These are phyloP conservation scores for Rostrohypoxylon terebratum DNA, from an alignment of 495 filamentous ascomycete species.

Conservation along the genomic window DNA sequence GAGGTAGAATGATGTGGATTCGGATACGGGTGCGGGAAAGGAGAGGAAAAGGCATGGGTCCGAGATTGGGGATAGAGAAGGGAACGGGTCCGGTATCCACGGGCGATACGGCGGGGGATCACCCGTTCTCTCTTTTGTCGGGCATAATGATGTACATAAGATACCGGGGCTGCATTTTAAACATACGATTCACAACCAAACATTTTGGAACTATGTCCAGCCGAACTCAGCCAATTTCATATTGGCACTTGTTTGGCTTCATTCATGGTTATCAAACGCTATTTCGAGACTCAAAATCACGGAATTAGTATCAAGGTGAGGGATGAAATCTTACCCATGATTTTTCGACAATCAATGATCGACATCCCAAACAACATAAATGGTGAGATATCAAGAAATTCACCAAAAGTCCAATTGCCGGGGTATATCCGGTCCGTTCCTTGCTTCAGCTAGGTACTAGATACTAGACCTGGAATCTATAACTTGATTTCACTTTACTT, in stretches of 20 bases:
- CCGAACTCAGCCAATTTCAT: too few relatives aligned
- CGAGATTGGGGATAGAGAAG: not conserved
- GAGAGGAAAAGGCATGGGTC: not conserved
- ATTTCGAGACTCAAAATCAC: not conserved
- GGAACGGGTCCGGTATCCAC: slow-evolving; percentile 5
- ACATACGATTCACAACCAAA: slow-evolving; percentile 20
- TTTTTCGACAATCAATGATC: not conserved
- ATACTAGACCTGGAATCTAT: not conserved
- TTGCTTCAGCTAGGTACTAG: not conserved
- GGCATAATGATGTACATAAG: slow-evolving; percentile 39
- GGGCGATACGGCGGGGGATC: slow-evolving; percentile 20
- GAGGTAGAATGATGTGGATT: slow-evolving; percentile 54
- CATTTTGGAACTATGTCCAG: not conserved
- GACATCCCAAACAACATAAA: not conserved
- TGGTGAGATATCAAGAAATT: slow-evolving; percentile 1
- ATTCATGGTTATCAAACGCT: not conserved
- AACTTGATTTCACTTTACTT: slow-evolving; percentile 11
- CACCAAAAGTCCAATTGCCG: slow-evolving; percentile 15
- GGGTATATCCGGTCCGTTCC: slow-evolving; percentile 21
- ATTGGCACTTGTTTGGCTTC: not conserved
- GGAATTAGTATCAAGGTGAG: too few relatives aligned
- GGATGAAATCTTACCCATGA: not conserved
- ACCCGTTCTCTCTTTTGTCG: slow-evolving; percentile 30
- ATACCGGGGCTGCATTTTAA: slow-evolving; percentile 36
- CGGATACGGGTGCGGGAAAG: not conserved